These are phyloP conservation scores for Anastatica hierochuntica DNA, from an alignment of 345 rosid species.

Conservation along the genomic window DNA sequence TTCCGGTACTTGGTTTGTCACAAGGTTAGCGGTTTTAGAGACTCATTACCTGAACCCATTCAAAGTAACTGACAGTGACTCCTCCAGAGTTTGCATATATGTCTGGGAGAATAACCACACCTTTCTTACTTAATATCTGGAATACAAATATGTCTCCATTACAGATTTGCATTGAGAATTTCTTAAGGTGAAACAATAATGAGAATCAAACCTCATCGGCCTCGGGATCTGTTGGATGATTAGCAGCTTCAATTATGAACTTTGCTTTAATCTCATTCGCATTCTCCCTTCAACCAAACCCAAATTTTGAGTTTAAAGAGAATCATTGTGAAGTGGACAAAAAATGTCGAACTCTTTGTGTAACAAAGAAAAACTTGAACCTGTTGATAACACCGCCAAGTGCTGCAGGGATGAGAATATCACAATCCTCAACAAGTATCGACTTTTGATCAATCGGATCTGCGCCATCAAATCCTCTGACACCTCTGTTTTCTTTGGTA, in stretches of 20 bases:
- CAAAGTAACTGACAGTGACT: not conserved
- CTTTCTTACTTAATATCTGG: not conserved
- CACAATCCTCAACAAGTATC: slow-evolving; percentile 73
- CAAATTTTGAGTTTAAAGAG: no score
- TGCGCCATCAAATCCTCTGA: slow-evolving; percentile 69
- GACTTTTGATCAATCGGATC: slow-evolving; percentile 48
- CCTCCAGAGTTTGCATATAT: not conserved
- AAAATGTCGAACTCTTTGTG: no score
- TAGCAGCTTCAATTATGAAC: not conserved
- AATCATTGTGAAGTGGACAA: no score
- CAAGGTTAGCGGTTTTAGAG: not conserved
- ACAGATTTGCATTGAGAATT: not conserved
- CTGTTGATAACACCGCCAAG: slow-evolving; percentile 95
- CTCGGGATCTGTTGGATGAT: not conserved
- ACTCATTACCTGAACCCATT: not conserved
- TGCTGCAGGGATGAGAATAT: slow-evolving; percentile 91
- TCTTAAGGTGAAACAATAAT: no score
- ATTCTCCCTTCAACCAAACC: not conserved
- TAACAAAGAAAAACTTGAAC: slow-evolving; percentile 26
- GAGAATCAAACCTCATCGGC: not conserved
- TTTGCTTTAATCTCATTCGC: not conserved
- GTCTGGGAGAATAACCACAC: not conserved
- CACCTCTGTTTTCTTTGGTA: slow-evolving; percentile 54
- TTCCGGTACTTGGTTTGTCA: no score
- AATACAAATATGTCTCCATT: not conserved